phyloP scores from a whole-genome alignment of 1,139 yeast genomes.

The Saccharomyces hybrid region DNA sequence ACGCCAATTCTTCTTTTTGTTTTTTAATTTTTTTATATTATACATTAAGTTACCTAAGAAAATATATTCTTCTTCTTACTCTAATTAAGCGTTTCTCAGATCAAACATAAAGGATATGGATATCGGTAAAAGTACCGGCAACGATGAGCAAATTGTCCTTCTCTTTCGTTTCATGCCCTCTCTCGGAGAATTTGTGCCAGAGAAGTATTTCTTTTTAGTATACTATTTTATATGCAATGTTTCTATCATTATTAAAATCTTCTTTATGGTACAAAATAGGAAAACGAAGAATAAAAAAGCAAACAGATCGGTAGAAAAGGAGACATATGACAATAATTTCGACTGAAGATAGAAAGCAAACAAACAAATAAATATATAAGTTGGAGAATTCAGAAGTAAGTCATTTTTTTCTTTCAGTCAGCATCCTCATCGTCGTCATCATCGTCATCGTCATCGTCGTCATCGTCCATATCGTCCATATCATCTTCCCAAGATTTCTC shows the following conservation, averaged over 20 bases:
- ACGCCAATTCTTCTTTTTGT: not conserved
- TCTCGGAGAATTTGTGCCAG: not conserved
- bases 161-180: not conserved
- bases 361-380: not conserved
- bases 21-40: not conserved
- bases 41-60: not conserved
- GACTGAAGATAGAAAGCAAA: not conserved
- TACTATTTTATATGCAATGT: not conserved
- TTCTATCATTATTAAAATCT: not conserved
- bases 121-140: not conserved
- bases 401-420: slow-evolving; percentile 10
- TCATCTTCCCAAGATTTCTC: slow-evolving; percentile 86
- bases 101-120: not conserved
- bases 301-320: not conserved
- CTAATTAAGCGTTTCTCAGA: not conserved
- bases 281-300: not conserved
- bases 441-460: slow-evolving; percentile 49
- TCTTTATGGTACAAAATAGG: not conserved
- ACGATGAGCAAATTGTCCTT: not conserved
- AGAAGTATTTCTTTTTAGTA: not conserved
- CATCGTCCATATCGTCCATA: slow-evolving; percentile 61
- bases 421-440: slow-evolving; percentile 32
- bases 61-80: not conserved
- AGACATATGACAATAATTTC: not conserved
- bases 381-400: not conserved